Conservation (phyloP, 2,329 filamentous ascomycete species). For the Calcarisporium arbuscula region DNA sequence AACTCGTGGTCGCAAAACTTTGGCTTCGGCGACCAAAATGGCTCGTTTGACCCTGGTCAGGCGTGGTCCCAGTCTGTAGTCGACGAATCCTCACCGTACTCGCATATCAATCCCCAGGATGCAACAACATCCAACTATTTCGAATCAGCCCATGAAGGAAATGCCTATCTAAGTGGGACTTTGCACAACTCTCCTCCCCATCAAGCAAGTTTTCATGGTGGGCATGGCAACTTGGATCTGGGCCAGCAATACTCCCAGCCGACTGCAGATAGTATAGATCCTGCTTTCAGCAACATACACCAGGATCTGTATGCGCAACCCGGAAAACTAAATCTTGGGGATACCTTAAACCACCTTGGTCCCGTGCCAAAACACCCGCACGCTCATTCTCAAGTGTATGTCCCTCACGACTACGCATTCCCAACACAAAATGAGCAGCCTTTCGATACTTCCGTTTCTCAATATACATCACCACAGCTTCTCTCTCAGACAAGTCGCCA, state of each 20-base stretch:
- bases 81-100: conserved; percentile 24
- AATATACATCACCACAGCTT: conserved; percentile 27
- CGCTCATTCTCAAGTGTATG: conserved; percentile 25
- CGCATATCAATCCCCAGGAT: conserved; percentile 25
- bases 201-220: conserved; percentile 22
- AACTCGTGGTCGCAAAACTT: conserved; percentile 29
- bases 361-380: conserved; percentile 25
- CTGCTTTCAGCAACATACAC: conserved; percentile 29
- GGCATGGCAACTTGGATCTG: conserved; percentile 24
- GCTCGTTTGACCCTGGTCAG: conserved; percentile 32
- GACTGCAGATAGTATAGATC: conserved; percentile 29
- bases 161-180: conserved; percentile 23
- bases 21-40: conserved; percentile 24
- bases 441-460: conserved; percentile 24
- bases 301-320: conserved; percentile 31
- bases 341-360: conserved; percentile 15
- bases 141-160: conserved; percentile 24
- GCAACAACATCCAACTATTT: conserved; percentile 27
- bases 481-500: conserved; percentile 24
- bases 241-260: conserved; percentile 28
- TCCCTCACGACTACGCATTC: conserved; percentile 27
- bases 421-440: conserved; percentile 23
- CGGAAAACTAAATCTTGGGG: conserved; percentile 21
- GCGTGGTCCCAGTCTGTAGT: conserved; percentile 30
- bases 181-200: conserved; percentile 22